Base-by-base conservation (phyloP, 2,329 filamentous ascomycete genomes). In the Sarocladium oryzae region DNA sequence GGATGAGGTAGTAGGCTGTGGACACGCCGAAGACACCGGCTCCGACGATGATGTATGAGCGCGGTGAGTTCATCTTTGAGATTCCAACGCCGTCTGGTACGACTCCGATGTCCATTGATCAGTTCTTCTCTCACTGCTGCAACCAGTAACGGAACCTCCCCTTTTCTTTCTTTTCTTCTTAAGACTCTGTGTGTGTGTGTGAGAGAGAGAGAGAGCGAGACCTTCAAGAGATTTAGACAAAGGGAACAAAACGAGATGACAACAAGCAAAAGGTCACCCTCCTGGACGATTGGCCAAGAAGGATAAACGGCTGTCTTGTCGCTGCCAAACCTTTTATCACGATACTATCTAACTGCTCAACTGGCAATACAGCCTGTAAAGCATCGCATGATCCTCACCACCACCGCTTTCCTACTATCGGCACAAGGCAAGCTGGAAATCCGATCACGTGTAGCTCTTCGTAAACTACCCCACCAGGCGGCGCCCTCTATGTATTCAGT, bases 21-120 rank as follows among this genome's bases (percentile, higher is more conserved):
- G 79, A 83, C 32, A 77, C 76, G 33, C 83, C 84, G 60, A 86
- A 86, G 26, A 83, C 79, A 40, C 84, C 84, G 7, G 78, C 79
- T 30, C 84, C 84, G 38, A 86, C 66, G 52, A 86, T 84, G 52
- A 86, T 66, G 57, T 75, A 77, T 13, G 72, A 21, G 46, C 30
- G 21, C 3, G 24, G 49, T 23, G 49, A 49, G 16, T 15, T 50
- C 49, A 49, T 49, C 26, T n/a, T 49, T 21, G 41, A 38, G 20
- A 40, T 38, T 16, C 15, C 21, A 10, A 40, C 36, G 23, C 41
- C 33, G 43, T 52, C 50, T 28, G 50, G 49, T 16, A 51, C 28
- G 15, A 35, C 5, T 15, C 26, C 26, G 15, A 40, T 40, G 37
- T 43, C 37, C 49, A 40, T 40, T 3, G 13, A 32, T 8, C 8